phyloP scores from a whole-genome alignment of 2,329 filamentous ascomycete genomes.

The Monosporascus sp. region DNA sequence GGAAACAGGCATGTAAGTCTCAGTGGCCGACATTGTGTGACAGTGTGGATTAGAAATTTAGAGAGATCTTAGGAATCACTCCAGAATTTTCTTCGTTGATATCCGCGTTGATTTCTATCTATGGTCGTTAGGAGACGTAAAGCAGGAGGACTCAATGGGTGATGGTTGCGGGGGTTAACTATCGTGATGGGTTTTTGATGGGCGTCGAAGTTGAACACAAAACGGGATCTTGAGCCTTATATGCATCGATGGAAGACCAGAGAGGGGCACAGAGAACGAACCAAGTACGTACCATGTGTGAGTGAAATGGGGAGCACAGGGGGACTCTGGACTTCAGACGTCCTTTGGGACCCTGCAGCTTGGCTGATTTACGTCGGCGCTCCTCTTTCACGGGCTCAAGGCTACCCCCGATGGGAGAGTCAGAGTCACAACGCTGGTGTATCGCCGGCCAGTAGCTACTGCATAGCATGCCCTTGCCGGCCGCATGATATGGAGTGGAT shows the following conservation, averaged over 20 bases:
- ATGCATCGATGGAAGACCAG: slow-evolving; percentile 3
- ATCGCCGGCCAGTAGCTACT: neutral
- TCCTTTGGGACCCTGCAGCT: too few relatives aligned
- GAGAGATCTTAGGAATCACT: too few relatives aligned
- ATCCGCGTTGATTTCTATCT: too few relatives aligned
- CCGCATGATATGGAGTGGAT: slow-evolving; percentile 13
- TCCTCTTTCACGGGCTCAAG: neutral
- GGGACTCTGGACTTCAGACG: slow-evolving; percentile 19
- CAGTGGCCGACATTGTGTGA: slow-evolving; percentile 21
- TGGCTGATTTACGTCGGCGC: neutral
- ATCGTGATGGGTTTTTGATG: too few relatives aligned
- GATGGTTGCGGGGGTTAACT: too few relatives aligned
- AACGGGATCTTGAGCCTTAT: too few relatives aligned
- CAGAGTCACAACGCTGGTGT: slow-evolving; percentile 1
- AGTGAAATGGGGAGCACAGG: neutral
- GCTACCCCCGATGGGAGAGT: neutral
- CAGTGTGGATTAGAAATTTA: neutral
- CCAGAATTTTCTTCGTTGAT: neutral
- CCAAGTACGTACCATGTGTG: too few relatives aligned
- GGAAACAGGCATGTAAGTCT: slow-evolving; percentile 19
- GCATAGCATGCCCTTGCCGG: slow-evolving; percentile 1
- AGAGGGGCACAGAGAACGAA: slow-evolving; percentile 7
- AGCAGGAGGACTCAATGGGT: too few relatives aligned
- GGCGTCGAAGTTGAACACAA: too few relatives aligned
- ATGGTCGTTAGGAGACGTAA: too few relatives aligned